Percentiles rank a stretch among this genome's conserved stretches.
phyloP scores from a whole-genome alignment of 352 stramenopile genomes.

The Phytophthora sojae region DNA sequence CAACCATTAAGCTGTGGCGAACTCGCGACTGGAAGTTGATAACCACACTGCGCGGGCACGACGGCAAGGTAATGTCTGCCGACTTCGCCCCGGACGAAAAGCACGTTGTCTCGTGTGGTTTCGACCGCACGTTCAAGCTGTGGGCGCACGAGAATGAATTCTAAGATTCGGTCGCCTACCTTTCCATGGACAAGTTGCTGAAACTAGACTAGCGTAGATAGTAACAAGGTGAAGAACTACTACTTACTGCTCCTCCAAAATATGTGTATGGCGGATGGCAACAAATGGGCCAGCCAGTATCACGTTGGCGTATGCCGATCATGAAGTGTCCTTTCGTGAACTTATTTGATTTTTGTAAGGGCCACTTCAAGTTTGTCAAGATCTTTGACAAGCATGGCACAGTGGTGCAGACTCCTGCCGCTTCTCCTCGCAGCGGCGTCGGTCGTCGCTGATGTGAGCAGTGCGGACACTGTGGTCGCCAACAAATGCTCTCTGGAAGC shows the following conservation, averaged over 20 bases:
- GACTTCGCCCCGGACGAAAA: conserved; percentile 92
- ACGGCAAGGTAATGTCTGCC: conserved; percentile 95
- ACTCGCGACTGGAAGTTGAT: conserved; percentile 95
- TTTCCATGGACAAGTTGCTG: not conserved
- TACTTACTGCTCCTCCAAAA: not conserved
- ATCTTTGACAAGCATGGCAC: not conserved
- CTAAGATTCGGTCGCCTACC: conserved; percentile 40
- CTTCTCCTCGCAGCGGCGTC: conserved; percentile 17
- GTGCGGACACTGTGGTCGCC: conserved; percentile 1
- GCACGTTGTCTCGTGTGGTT: conserved; percentile 90
- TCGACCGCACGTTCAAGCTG: conserved; percentile 94
- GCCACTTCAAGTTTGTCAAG: conserved; percentile 22
- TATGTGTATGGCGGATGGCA: not conserved
- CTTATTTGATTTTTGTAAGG: not conserved
- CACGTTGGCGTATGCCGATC: not conserved
- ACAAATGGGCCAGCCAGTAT: not conserved
- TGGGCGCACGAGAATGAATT: conserved; percentile 93
- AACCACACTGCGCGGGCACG: conserved; percentile 90
- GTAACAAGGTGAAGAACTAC: not conserved
- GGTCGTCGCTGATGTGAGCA: conserved; percentile 5
- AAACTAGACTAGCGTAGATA: conserved; percentile 16
- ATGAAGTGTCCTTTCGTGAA: conserved; percentile 8
- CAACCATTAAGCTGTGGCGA: conserved; percentile 94
- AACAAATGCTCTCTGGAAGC: conserved; percentile 22
- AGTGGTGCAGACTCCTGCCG: not conserved